These are phyloP conservation scores for Colletotrichum sublineola DNA, from an alignment of 2,329 filamentous ascomycete species.

Conservation along the genomic window DNA sequence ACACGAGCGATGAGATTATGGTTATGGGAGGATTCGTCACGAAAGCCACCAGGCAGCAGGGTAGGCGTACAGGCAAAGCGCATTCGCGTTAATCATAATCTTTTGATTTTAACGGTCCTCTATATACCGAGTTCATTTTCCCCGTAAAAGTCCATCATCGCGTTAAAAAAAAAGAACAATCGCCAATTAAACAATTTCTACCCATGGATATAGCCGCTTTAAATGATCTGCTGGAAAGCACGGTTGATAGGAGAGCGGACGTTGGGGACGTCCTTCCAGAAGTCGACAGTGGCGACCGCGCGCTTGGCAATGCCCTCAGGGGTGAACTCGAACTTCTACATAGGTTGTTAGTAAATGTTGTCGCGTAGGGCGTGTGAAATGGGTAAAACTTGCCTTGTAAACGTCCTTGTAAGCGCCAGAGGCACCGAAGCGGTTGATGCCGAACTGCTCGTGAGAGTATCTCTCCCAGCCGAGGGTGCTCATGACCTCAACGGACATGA, in stretches of 20 bases:
- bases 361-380: neutral
- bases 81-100: constrained; percentile 43
- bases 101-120: constrained; percentile 42
- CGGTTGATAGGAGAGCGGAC: constrained; percentile 96
- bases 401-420: constrained; percentile 98
- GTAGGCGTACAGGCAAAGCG: constrained; percentile 30
- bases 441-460: constrained; percentile 99
- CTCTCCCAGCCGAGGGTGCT: constrained; percentile 98
- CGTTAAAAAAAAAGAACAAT: constrained; percentile 37
- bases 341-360: constrained; percentile 52
- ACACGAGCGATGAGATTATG: constrained; percentile 32
- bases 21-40: constrained; percentile 15
- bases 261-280: constrained; percentile 95
- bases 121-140: constrained; percentile 43
- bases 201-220: constrained; percentile 54
- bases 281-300: constrained; percentile 90
- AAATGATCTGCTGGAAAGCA: constrained; percentile 97
- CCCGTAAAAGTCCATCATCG: constrained; percentile 38
- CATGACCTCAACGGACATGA: constrained; percentile 96
- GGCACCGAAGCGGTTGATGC: constrained; percentile 98
- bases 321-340: constrained; percentile 98
- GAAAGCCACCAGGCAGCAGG: constrained; percentile 12
- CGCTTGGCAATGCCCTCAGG: constrained; percentile 97
- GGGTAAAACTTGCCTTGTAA: constrained; percentile 77
- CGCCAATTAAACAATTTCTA: constrained; percentile 41